Evolutionary conservation across 371 early-diverging fungal species (phyloP), one percentile per base, ranked within the genome.

Genomic region (Nematocida homosporus): DNA sequence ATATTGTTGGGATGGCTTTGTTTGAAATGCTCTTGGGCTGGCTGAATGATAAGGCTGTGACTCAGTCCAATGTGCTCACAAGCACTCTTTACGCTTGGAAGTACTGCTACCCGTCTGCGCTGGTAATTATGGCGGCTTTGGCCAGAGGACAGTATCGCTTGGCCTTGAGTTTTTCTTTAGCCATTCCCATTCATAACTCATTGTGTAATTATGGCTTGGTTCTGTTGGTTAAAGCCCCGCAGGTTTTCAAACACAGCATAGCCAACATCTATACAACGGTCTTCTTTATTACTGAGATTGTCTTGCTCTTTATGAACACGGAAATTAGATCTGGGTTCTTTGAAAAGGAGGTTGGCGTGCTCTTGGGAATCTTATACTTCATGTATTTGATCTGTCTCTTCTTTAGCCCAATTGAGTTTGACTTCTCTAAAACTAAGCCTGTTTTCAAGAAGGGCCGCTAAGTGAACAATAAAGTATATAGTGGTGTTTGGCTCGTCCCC

Each of bases 251-350:
- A 57, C 8, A 6, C 10, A 57, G n/a, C 42, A 13, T 6, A 18
- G 23, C 16, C 10, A 57, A 8, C 6, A 8, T 10, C 10, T 61
- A 61, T 29, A n/a, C 60, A 29, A 13, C 54, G n/a, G 32, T 72
- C 20, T 61, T 72, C 34, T 32, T 42, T 25, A 29, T 61, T 42
- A 59, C 30, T 34, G 60, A 60, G 4, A 61, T 51, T 6, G 55
- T 72, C 6, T 55, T 59, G 32, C 2, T 72, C 30, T 59, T 72
- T 37, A 23, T 52, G 25, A 72, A 72, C 34, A 61, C 40, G 32
- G 75, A 72, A 61, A 50, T 72, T 4, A 10, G 75, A 3, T 29
- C 75, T n/a, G 75, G 75, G 3, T 20, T 63, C 4, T 57, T 72
- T 40, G 75, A 72, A 51, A 37, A 32, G 20, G 75, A 72, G 35